phyloP scores from a whole-genome alignment of 2,329 filamentous ascomycete species.

The Stemphylium beticola region DNA sequence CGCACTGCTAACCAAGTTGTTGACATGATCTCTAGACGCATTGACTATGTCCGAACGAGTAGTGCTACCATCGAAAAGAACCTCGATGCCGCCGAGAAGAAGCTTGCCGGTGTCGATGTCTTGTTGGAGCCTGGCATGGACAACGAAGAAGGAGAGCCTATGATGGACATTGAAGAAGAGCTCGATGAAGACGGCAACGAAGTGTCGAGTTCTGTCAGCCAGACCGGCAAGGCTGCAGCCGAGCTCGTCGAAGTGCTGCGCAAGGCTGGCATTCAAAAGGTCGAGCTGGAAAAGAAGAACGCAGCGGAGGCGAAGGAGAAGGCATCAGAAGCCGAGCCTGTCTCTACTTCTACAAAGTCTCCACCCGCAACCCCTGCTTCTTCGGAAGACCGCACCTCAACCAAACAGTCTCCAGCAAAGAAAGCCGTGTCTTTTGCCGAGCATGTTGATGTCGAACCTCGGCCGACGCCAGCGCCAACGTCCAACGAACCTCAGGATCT shows the following conservation, averaged over 20 bases:
- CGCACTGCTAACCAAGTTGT: constrained; percentile 69
- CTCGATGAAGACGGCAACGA: constrained; percentile 90
- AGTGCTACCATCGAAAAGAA: constrained; percentile 75
- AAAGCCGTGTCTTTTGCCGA: constrained; percentile 70
- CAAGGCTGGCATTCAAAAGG: constrained; percentile 70
- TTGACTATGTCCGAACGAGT: constrained; percentile 90
- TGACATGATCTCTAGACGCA: constrained; percentile 72
- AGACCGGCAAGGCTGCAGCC: constrained; percentile 70
- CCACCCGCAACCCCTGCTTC: neutral
- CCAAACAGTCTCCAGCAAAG: constrained; percentile 36
- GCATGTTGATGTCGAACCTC: constrained; percentile 57
- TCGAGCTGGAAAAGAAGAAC: constrained; percentile 29
- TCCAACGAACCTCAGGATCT: constrained; percentile 38
- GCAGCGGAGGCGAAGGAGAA: constrained; percentile 4
- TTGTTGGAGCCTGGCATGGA: constrained; percentile 65
- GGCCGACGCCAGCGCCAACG: neutral
- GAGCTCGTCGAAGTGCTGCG: constrained; percentile 74
- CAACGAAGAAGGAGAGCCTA: constrained; percentile 73
- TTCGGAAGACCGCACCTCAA: neutral
- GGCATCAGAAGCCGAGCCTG: neutral
- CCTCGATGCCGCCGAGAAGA: constrained; percentile 71
- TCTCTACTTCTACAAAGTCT: neutral
- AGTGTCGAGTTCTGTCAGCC: constrained; percentile 59
- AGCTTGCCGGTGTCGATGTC: constrained; percentile 65
- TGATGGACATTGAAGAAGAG: constrained; percentile 91